Evolutionary conservation across 768 basidiomycete species (phyloP).

Genomic region (Collybia nuda): DNA sequence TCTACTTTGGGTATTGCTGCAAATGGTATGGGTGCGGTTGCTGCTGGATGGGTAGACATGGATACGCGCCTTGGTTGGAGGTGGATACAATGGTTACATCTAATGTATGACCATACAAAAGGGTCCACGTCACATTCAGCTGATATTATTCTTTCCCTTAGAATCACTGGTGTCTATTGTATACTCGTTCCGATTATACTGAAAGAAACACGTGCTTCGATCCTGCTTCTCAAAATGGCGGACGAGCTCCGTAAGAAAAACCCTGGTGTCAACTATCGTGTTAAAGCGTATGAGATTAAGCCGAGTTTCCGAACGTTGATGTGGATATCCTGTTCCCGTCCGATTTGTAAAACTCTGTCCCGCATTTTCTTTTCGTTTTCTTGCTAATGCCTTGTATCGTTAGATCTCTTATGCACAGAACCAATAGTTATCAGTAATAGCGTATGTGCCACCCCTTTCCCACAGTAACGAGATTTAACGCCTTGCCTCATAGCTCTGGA

Average conservation of each 20-base stretch:
- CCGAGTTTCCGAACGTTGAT: conserved; percentile 56
- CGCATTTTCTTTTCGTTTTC: background rate
- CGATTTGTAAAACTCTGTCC: conserved; percentile 52
- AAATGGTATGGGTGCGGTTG: conserved; percentile 61
- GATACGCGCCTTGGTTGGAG: conserved; percentile 68
- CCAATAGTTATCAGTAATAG: conserved; percentile 74
- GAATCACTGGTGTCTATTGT: conserved; percentile 52
- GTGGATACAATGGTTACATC: conserved; percentile 84
- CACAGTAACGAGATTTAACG: background rate
- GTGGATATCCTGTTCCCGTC: conserved; percentile 68
- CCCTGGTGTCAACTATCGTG: conserved; percentile 60
- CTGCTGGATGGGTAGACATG: conserved; percentile 69
- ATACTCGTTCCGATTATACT: conserved; percentile 53
- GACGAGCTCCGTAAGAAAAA: conserved; percentile 61
- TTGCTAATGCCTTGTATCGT: background rate
- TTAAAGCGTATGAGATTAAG: conserved; percentile 63
- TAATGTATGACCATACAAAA: conserved; percentile 43
- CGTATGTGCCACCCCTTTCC: conserved; percentile 35
- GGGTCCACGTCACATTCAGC: conserved; percentile 5
- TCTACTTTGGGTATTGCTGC: conserved; percentile 58
- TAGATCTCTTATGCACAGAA: conserved; percentile 70
- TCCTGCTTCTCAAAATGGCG: conserved; percentile 69
- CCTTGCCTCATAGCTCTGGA: conserved; percentile 48
- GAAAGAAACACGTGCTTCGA: conserved; percentile 71
- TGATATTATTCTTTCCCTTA: conserved; percentile 16